Conservation (phyloP, 345 rosid species). For the Durio zibethinus region DNA sequence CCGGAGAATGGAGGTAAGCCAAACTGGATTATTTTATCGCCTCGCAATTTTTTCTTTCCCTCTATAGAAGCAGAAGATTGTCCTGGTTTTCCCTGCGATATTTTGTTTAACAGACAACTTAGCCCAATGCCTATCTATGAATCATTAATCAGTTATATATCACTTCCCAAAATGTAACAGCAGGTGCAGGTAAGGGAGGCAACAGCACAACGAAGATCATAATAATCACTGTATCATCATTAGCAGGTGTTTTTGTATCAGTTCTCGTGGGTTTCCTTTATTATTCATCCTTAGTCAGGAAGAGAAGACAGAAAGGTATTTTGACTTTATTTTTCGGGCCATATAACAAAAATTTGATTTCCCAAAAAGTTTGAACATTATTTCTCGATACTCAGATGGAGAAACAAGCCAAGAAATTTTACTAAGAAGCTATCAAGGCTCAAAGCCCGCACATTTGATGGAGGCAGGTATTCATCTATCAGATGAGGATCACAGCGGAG, state of each 20-base stretch:
- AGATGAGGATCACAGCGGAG: slow-evolving; percentile 25
- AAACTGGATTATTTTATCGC: neutral
- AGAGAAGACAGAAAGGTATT: slow-evolving; percentile 27
- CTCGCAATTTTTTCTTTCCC: neutral
- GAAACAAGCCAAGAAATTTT: slow-evolving; percentile 28
- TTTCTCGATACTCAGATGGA: slow-evolving; percentile 1
- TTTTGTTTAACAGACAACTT: neutral
- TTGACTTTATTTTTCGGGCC: neutral
- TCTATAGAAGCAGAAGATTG: neutral
- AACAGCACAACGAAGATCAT: slow-evolving; percentile 19
- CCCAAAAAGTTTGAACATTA: neutral
- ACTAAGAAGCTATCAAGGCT: slow-evolving; percentile 9
- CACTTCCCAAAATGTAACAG: neutral
- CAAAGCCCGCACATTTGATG: neutral
- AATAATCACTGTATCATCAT: slow-evolving; percentile 11
- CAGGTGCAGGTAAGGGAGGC: slow-evolving; percentile 21
- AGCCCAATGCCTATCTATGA: neutral
- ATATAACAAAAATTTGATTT: neutral
- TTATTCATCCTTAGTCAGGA: slow-evolving; percentile 23
- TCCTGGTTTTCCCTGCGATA: neutral
- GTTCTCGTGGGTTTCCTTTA: slow-evolving; percentile 30
- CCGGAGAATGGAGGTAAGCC: slow-evolving; percentile 26
- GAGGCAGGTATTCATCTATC: slow-evolving; percentile 3
- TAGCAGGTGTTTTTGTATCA: slow-evolving; percentile 10
- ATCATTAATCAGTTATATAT: neutral